These are phyloP conservation scores for Evansstolkia leycettana DNA, from an alignment of 495 filamentous ascomycete species.

Conservation along the genomic window DNA sequence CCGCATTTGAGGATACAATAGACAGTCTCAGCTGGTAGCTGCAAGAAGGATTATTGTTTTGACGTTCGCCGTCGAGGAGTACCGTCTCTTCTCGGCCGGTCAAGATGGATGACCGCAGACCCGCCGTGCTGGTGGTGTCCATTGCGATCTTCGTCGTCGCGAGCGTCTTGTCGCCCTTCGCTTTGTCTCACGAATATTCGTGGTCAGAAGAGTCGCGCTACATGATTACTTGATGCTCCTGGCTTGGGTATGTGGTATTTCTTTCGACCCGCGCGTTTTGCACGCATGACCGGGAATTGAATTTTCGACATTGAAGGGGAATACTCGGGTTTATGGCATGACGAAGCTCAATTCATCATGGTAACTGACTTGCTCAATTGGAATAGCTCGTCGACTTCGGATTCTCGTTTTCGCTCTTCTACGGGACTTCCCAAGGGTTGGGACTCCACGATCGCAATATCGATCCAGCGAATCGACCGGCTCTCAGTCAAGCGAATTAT, in stretches of 20 bases:
- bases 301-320: constrained; percentile 3
- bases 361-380: too few relatives aligned
- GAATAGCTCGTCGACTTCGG: constrained; percentile 56
- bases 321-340: constrained; percentile 4
- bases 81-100: too few relatives aligned
- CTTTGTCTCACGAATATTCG: constrained; percentile 56
- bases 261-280: background rate
- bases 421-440: constrained; percentile 56
- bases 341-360: too few relatives aligned
- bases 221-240: constrained; percentile 80
- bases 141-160: constrained; percentile 54
- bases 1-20: too few relatives aligned
- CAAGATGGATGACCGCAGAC: constrained; percentile 43
- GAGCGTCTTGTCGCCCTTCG: constrained; percentile 56
- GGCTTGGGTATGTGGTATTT: constrained; percentile 53
- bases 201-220: constrained; percentile 54
- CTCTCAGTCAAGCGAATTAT: constrained; percentile 60
- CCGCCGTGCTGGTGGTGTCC: constrained; percentile 62
- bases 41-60: too few relatives aligned
- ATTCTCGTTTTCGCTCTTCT: constrained; percentile 65
- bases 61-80: too few relatives aligned
- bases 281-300: background rate
- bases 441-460: constrained; percentile 66
- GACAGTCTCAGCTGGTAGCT: too few relatives aligned
- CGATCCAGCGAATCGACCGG: constrained; percentile 22